Conservation (phyloP, 208 protist species). For the Wallacemonas sp. region DNA sequence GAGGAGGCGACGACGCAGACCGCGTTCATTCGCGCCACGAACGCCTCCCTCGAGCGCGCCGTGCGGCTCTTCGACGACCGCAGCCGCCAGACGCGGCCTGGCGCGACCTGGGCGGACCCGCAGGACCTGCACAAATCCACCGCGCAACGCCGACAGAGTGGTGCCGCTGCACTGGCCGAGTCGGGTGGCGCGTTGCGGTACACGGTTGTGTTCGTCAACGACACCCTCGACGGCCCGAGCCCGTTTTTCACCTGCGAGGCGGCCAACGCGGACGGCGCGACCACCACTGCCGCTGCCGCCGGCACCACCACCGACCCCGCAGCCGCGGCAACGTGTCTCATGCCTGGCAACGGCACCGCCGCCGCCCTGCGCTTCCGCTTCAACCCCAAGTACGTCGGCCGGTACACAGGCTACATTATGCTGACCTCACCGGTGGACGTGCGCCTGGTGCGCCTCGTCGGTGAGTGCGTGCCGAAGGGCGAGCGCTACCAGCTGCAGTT, state of each 20-base stretch:
- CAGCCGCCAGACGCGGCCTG: constrained; percentile 23
- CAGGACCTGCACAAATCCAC: constrained; percentile 5
- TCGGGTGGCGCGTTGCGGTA: constrained; percentile 30
- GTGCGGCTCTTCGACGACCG: constrained; percentile 76
- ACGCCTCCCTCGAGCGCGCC: constrained; percentile 68
- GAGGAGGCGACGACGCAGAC: constrained; percentile 46
- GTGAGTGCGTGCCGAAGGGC: constrained; percentile 76
- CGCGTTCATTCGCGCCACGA: constrained; percentile 49
- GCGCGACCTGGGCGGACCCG: constrained; percentile 12
- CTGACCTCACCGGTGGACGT: constrained; percentile 88
- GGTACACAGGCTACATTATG: constrained; percentile 78
- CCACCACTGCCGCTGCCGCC: neutral
- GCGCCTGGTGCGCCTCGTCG: constrained; percentile 77
- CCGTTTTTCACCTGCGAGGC: constrained; percentile 76
- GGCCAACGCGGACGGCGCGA: neutral
- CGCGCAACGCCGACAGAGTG: constrained; percentile 3
- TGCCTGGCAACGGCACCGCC: constrained; percentile 14
- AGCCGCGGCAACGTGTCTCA: neutral
- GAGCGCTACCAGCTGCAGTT: constrained; percentile 86
- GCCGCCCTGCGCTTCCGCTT: constrained; percentile 68
- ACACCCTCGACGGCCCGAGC: constrained; percentile 72
- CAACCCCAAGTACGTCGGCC: constrained; percentile 77
- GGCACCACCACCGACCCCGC: neutral
- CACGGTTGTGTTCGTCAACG: constrained; percentile 65
- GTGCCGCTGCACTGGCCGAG: constrained; percentile 1